These are phyloP conservation scores for Colletotrichum spinosum DNA, from an alignment of 2,329 filamentous ascomycete genomes.

Conservation along the genomic window DNA sequence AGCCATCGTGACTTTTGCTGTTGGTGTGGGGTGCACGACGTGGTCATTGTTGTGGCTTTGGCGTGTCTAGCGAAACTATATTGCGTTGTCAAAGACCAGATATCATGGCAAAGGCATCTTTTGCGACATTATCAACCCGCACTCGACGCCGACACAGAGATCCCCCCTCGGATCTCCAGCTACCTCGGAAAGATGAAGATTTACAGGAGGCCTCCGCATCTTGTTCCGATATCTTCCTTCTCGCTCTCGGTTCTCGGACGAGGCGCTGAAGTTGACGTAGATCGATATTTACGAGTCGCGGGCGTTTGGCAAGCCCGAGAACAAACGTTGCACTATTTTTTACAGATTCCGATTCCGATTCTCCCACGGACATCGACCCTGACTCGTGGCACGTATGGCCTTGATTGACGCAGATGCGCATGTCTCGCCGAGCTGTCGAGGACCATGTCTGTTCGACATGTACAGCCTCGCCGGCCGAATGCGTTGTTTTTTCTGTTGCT, in stretches of 20 bases:
- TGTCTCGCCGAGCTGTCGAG: slow-evolving; percentile 1
- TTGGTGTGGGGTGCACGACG: slow-evolving; percentile 17
- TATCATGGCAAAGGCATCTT: too few relatives aligned
- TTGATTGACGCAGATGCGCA: slow-evolving; percentile 20
- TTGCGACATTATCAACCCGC: background rate
- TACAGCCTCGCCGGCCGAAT: background rate
- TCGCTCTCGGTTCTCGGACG: background rate
- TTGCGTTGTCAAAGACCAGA: background rate
- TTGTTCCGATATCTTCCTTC: slow-evolving; percentile 1
- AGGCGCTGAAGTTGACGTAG: background rate
- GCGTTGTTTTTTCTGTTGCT: slow-evolving; percentile 6
- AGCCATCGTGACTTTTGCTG: slow-evolving; percentile 28
- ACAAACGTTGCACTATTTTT: background rate
- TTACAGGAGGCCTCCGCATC: slow-evolving; percentile 11
- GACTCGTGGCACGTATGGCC: slow-evolving; percentile 32
- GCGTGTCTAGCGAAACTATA: background rate
- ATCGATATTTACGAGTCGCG: slow-evolving; percentile 20
- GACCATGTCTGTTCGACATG: background rate
- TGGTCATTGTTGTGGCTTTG: background rate
- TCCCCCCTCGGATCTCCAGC: background rate
- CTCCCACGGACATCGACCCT: slow-evolving; percentile 6
- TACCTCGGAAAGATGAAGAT: background rate
- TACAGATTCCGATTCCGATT: background rate
- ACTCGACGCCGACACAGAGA: background rate
- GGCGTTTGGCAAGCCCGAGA: background rate